Evolutionary conservation across 805 yeast genomes (phyloP).

Genomic region (Debaryomyces castellii): DNA sequence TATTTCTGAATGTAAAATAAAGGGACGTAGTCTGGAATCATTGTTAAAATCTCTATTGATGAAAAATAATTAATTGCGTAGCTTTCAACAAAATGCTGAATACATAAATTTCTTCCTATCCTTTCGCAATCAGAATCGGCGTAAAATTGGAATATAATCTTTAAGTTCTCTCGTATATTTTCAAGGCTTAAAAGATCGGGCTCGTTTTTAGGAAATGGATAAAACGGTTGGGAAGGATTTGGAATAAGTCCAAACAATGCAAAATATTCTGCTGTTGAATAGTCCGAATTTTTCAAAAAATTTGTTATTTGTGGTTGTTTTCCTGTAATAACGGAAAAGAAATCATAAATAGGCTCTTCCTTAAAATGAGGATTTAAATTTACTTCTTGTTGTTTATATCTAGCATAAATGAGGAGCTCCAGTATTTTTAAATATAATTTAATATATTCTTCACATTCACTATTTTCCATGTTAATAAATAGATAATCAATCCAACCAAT

Average conservation of each 20-base stretch:
- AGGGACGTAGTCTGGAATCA: conserved; percentile 32
- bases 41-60: conserved; percentile 23
- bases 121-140: conserved; percentile 5
- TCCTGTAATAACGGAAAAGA: neutral
- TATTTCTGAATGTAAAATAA: conserved; percentile 27
- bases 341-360: conserved; percentile 2
- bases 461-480: conserved; percentile 19
- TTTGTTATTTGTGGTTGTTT: neutral
- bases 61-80: conserved; percentile 21
- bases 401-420: conserved; percentile 19
- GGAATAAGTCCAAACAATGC: conserved; percentile 23
- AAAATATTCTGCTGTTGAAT: conserved; percentile 32
- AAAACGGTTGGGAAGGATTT: conserved; percentile 16
- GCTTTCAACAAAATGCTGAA: conserved; percentile 26
- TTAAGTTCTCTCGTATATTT: conserved; percentile 10
- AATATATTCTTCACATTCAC: conserved; percentile 28
- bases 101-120: conserved; percentile 13
- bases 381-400: neutral
- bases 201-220: conserved; percentile 6
- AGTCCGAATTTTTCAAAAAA: conserved; percentile 26
- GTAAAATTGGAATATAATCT: conserved; percentile 17
- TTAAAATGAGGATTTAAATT: neutral
- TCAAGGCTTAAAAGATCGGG: neutral
- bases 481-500: conserved; percentile 38
- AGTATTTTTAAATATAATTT: conserved; percentile 30